Percentiles rank a stretch among this genome's conserved stretches.
Conservation (phyloP, 2,329 filamentous ascomycete species). For the Chrysoporthe cubensis region DNA sequence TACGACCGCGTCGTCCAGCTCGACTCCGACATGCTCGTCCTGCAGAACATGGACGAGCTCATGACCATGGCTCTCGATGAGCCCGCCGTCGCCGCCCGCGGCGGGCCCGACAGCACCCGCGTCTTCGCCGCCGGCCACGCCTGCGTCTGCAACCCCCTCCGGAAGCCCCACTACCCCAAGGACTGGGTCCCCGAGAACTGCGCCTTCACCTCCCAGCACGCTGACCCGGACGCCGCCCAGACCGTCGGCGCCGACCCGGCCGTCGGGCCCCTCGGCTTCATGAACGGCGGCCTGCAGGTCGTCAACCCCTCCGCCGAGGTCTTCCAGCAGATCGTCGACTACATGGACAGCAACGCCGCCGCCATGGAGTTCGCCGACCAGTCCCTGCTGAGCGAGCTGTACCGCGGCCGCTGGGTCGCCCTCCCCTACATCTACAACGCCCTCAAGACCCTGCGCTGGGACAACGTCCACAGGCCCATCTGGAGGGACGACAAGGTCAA, state of each 20-base stretch:
- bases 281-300: slow-evolving; percentile 62
- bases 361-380: slow-evolving; percentile 64
- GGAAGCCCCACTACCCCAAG: slow-evolving; percentile 76
- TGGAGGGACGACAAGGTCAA: slow-evolving; percentile 63
- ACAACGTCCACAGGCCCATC: slow-evolving; percentile 56
- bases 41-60: slow-evolving; percentile 87
- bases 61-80: slow-evolving; percentile 73
- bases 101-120: slow-evolving; percentile 50
- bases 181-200: slow-evolving; percentile 67
- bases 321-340: slow-evolving; percentile 54
- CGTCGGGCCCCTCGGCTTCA: slow-evolving; percentile 52
- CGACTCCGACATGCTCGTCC: slow-evolving; percentile 85
- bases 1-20: slow-evolving; percentile 82
- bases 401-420: slow-evolving; percentile 58
- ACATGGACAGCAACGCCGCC: slow-evolving; percentile 52
- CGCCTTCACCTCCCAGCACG: slow-evolving; percentile 60
- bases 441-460: slow-evolving; percentile 61
- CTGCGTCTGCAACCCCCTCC: slow-evolving; percentile 83
- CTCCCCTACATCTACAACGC: slow-evolving; percentile 67
- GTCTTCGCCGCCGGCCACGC: slow-evolving; percentile 86
- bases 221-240: slow-evolving; percentile 51
- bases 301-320: slow-evolving; percentile 54
- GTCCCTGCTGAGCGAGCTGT: slow-evolving; percentile 59
- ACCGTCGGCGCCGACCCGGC: slow-evolving; percentile 47
- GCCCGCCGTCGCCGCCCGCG: slow-evolving; percentile 28